Evolutionary conservation across 2,329 filamentous ascomycete genomes (phyloP).

Genomic region (Pyrenophora teres): DNA sequence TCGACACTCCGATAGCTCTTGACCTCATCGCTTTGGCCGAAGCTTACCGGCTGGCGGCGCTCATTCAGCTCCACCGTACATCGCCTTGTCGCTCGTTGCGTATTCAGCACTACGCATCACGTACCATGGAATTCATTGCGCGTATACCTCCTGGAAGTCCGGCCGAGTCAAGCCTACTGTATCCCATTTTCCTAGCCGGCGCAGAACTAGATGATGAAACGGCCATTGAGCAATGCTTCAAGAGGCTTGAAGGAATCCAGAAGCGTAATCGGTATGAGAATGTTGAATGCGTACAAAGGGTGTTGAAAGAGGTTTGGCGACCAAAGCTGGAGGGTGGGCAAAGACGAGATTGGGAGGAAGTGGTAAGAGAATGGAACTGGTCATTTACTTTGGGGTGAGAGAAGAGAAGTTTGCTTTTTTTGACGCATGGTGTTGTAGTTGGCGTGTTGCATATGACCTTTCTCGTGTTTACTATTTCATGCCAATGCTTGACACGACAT

Average conservation of each 20-base stretch:
- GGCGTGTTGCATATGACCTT: too few species aligned
- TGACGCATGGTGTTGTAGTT: too few species aligned
- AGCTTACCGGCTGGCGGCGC: conserved; percentile 40
- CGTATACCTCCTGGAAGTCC: conserved; percentile 43
- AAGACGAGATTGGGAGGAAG: conserved; percentile 43
- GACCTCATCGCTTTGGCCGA: conserved; percentile 45
- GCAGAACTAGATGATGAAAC: conserved; percentile 38
- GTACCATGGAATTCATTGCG: conserved; percentile 43
- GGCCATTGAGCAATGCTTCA: conserved; percentile 37
- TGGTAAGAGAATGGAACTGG: conserved; percentile 44
- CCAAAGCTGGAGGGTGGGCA: conserved; percentile 34
- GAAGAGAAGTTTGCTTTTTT: too few species aligned
- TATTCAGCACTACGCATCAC: conserved; percentile 36
- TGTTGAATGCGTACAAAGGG: conserved; percentile 39
- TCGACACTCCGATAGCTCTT: conserved; percentile 40
- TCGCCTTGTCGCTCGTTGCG: conserved; percentile 31
- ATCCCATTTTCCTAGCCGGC: conserved; percentile 44
- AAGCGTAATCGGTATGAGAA: conserved; percentile 44
- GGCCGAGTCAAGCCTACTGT: conserved; percentile 43
- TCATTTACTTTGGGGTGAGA: conserved; percentile 40
- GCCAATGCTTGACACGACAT: too few species aligned
- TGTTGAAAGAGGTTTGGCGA: conserved; percentile 44
- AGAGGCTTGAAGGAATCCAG: conserved; percentile 39
- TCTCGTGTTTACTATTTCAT: too few species aligned
- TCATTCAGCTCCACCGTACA: conserved; percentile 44